A percentile compares a stretch with the other conserved stretches of the same genome.
Conservation (phyloP, 2,329 filamentous ascomycete species). For the Arthrobotrys sinensis region DNA sequence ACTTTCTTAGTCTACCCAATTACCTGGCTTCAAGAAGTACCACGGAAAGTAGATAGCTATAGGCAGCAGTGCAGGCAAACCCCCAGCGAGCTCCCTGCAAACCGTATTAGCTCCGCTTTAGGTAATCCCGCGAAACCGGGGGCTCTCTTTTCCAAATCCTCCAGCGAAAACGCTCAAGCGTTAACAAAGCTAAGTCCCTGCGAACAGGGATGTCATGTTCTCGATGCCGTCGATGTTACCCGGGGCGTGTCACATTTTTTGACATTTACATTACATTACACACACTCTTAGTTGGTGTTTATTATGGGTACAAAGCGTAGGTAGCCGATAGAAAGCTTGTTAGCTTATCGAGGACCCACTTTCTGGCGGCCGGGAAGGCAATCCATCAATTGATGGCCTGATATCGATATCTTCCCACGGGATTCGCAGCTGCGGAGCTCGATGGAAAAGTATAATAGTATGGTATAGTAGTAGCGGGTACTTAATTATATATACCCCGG, state of each 20-base stretch:
- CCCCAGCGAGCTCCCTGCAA: slow-evolving; percentile 13
- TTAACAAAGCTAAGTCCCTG: no score
- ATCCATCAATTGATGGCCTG: slow-evolving; percentile 22
- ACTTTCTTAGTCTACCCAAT: no score
- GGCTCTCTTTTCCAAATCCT: background rate
- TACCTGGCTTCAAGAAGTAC: no score
- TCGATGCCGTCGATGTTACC: slow-evolving; percentile 15
- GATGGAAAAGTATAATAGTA: background rate
- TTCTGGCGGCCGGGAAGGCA: slow-evolving; percentile 8
- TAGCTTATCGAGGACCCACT: slow-evolving; percentile 25
- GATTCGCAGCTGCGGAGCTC: slow-evolving; percentile 26
- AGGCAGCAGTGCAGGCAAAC: background rate
- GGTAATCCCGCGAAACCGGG: slow-evolving; percentile 18
- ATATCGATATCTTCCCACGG: slow-evolving; percentile 38
- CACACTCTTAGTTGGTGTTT: background rate
- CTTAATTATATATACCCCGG: no score
- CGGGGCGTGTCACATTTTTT: background rate
- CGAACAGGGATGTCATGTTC: background rate
- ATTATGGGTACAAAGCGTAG: background rate
- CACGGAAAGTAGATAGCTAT: background rate
- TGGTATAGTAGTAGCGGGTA: no score
- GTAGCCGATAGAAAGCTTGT: slow-evolving; percentile 10
- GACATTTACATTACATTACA: background rate
- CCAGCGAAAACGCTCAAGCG: background rate
- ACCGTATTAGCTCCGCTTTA: slow-evolving; percentile 23